Evolutionary conservation across 2,329 filamentous ascomycete species (phyloP), one percentile per base, ranked within the genome.

Genomic region (Fusarium chuoi): DNA sequence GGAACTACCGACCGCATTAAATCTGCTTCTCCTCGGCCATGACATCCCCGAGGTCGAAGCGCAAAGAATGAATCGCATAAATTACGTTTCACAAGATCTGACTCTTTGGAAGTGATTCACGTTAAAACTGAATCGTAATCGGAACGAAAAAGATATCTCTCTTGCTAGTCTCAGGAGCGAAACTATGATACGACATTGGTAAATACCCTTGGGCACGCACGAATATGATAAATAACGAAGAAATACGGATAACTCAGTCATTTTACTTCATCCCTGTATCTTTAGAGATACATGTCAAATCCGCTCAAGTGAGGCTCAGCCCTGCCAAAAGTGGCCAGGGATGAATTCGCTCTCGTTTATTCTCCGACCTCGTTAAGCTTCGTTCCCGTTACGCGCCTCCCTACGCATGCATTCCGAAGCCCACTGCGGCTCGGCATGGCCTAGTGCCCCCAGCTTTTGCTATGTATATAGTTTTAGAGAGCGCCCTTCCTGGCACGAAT

Each of bases 181-280:
- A 5, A 17, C 33, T 2, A 54, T 22, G 33, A 36, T 39, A 7
- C 20, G 35, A 17, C 24, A 9, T 5, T 54, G 30, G 13, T 18
- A 15, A 54, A 14, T 14, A 6, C 2, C 22, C 12, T 9, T 20
- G 30, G 30, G 12, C 3, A 14, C 15, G 11, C 2, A 18, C 6
- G 3, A 17, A 15, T 2, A 24, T 10, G 17, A 11, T 7, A 20
- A 3, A 36, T 12, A 20, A 1, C n/a, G 24, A 5, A 11, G 48
- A 4, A 5, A 20, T 15, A n/a, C n/a, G n/a, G n/a, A n/a, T n/a
- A n/a, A n/a, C n/a, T n/a, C n/a, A n/a, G n/a, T n/a, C n/a, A n/a
- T n/a, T n/a, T n/a, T n/a, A n/a, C n/a, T n/a, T n/a, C n/a, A n/a
- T 6, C 30, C 49, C 2, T 6, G 49, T 11, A 7, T 24, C 0